These are phyloP conservation scores for Hericium alpestre DNA, from an alignment of 768 basidiomycete genomes.

Conservation along the genomic window DNA sequence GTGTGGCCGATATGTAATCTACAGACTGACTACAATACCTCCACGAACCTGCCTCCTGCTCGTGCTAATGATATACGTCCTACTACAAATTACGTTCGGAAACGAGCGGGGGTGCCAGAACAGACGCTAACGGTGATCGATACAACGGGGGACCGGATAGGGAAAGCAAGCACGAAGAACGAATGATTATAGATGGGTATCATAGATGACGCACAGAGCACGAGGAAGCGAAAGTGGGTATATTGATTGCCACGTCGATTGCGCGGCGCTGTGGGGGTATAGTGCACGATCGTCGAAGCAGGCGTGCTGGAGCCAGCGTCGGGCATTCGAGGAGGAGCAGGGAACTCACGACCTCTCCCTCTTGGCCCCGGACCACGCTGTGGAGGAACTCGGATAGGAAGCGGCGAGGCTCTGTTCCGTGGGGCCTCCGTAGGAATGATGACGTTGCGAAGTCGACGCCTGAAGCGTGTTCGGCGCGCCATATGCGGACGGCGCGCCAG, in stretches of 20 bases:
- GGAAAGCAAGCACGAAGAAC: background rate
- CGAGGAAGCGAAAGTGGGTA: background rate
- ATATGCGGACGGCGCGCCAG: background rate
- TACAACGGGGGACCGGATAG: background rate
- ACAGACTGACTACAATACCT: background rate
- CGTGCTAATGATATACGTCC: background rate
- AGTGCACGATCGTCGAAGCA: background rate
- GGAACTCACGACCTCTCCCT: background rate
- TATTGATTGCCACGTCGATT: background rate
- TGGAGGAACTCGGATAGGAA: background rate
- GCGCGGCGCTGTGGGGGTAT: background rate
- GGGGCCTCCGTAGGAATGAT: background rate
- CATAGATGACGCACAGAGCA: background rate
- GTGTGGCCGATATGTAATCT: background rate
- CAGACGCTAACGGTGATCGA: background rate
- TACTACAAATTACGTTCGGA: background rate
- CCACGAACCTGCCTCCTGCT: background rate
- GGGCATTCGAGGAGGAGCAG: background rate
- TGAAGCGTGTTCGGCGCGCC: background rate
- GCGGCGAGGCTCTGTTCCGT: background rate
- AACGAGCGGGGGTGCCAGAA: background rate
- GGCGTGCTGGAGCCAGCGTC: background rate
- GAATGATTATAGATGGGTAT: background rate
- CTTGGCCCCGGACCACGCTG: background rate
- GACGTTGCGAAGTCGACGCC: background rate